Evolutionary conservation across 108 stramenopile species (phyloP).

Genomic region (Chaetoceros tenuissimus): DNA sequence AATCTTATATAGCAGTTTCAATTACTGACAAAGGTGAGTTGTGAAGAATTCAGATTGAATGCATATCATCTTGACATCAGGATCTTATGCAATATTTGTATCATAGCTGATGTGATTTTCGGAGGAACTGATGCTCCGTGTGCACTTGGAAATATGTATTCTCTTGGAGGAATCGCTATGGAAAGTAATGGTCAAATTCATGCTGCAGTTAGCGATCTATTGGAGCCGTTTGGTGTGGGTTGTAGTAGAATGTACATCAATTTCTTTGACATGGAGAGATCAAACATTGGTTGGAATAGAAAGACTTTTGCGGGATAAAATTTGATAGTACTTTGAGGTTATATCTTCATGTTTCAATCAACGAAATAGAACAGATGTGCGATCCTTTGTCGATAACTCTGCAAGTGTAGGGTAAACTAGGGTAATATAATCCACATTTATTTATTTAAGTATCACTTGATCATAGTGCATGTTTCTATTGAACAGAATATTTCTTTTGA

Average conservation of each 20-base stretch:
- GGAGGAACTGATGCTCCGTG: conserved; percentile 56
- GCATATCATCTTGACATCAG: background rate
- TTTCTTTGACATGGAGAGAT: conserved; percentile 76
- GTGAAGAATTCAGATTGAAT: background rate
- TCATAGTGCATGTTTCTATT: too few species aligned
- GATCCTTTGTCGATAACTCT: too few species aligned
- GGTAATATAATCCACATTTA: too few species aligned
- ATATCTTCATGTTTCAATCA: too few species aligned
- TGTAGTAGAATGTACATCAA: conserved; percentile 74
- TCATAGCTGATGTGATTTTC: conserved; percentile 28
- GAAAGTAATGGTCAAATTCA: conserved; percentile 62
- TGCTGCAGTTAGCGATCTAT: conserved; percentile 53
- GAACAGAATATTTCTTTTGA: too few species aligned
- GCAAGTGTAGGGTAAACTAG: too few species aligned
- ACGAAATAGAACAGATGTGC: too few species aligned
- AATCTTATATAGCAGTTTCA: conserved; percentile 59
- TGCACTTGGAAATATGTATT: conserved; percentile 62
- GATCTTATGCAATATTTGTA: background rate
- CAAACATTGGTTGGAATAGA: conserved; percentile 72
- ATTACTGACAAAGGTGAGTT: conserved; percentile 48
- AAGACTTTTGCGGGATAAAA: conserved; percentile 71
- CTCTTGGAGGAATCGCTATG: conserved; percentile 59
- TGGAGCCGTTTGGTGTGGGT: conserved; percentile 45
- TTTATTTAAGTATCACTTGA: too few species aligned
- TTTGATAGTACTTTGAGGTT: too few species aligned